Conservation (phyloP, 2,329 filamentous ascomycete species). For the Sordariomycetes sp. region DNA sequence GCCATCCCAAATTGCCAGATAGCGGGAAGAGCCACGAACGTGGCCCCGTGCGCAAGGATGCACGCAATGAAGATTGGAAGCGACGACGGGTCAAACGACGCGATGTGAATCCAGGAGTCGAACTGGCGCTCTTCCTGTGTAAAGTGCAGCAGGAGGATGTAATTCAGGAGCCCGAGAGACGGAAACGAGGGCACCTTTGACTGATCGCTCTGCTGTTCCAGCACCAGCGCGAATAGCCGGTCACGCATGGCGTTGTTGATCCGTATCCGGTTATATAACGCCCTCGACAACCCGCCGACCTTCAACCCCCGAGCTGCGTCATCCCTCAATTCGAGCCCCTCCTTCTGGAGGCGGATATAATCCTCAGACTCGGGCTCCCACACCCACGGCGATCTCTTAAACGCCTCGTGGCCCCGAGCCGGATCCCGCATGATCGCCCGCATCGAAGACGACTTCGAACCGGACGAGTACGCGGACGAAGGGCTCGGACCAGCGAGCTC, state of each 20-base stretch:
- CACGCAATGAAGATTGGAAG: slow-evolving; percentile 49
- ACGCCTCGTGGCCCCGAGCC: slow-evolving; percentile 18
- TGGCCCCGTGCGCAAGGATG: slow-evolving; percentile 51
- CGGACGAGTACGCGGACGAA: slow-evolving; percentile 13
- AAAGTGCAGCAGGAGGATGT: slow-evolving; percentile 49
- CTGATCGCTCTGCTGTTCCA: slow-evolving; percentile 39
- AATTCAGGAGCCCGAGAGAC: slow-evolving; percentile 48
- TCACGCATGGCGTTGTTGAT: slow-evolving; percentile 42
- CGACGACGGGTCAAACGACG: slow-evolving; percentile 45
- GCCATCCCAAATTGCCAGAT: slow-evolving; percentile 51
- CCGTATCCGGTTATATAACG: slow-evolving; percentile 1
- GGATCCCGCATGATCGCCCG: slow-evolving; percentile 12
- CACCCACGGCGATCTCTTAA: slow-evolving; percentile 21
- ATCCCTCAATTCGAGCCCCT: background rate
- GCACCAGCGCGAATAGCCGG: slow-evolving; percentile 51
- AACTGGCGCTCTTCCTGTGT: slow-evolving; percentile 44
- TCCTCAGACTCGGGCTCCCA: slow-evolving; percentile 20
- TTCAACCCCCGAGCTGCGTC: background rate
- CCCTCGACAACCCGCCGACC: background rate
- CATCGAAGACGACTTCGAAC: slow-evolving; percentile 9
- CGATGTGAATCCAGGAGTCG: slow-evolving; percentile 50
- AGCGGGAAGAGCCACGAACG: slow-evolving; percentile 43
- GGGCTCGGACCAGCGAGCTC: slow-evolving; percentile 15
- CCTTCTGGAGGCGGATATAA: slow-evolving; percentile 6
- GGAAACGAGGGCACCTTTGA: slow-evolving; percentile 48